Evolutionary conservation across 2,329 filamentous ascomycete species (phyloP).

Genomic region (Cladosporium colombiae): DNA sequence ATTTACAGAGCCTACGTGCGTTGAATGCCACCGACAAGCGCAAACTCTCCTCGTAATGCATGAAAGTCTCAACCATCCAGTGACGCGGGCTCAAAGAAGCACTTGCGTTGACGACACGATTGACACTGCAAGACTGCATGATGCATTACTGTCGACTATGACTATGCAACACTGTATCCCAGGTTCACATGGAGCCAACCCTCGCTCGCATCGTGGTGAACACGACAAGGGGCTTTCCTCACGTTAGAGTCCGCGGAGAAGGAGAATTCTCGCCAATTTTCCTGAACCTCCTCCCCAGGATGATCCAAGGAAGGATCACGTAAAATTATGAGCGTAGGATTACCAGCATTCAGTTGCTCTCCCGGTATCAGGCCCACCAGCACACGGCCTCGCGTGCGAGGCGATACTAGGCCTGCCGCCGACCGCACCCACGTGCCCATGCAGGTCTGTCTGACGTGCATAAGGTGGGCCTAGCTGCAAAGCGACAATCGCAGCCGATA

Average conservation of each 20-base stretch:
- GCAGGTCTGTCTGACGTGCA: constrained; percentile 13
- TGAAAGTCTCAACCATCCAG: neutral
- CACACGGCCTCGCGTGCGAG: constrained; percentile 9
- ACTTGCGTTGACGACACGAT: neutral
- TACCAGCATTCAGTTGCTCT: neutral
- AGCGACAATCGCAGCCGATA: neutral
- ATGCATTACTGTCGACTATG: neutral
- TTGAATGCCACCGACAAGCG: no score
- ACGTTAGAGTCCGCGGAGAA: neutral
- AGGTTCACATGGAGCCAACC: neutral
- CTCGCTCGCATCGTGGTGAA: neutral
- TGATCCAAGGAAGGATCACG: neutral
- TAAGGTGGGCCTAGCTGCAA: neutral
- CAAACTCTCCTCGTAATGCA: no score
- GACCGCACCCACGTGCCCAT: neutral
- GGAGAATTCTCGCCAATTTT: neutral
- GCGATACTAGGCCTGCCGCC: neutral
- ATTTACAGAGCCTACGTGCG: no score
- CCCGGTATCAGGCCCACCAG: neutral
- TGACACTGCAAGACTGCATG: neutral
- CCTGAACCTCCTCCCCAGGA: no score
- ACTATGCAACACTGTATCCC: neutral
- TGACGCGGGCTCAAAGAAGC: no score
- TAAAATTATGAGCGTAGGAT: neutral
- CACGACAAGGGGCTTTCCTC: neutral